Conservation (phyloP, 352 stramenopile species). For the Thraustochytrium striatum region DNA sequence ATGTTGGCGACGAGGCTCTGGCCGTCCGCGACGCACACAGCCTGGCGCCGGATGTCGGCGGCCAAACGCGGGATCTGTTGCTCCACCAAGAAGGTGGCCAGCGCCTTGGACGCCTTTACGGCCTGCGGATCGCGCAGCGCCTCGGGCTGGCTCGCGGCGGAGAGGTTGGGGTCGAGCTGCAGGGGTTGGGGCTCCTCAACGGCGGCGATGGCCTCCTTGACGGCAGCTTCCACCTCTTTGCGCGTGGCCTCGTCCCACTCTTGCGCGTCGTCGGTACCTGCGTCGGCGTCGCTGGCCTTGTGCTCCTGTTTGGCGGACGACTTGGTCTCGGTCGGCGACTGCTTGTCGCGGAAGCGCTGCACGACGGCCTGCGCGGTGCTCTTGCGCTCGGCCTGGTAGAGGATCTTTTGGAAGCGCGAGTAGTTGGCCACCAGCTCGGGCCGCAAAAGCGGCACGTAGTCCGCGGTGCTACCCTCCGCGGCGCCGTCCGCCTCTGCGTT, state of each 20-base stretch:
- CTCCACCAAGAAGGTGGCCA: constrained; percentile 52
- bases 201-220: constrained; percentile 59
- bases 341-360: constrained; percentile 11
- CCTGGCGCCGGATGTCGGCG: constrained; percentile 69
- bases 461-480: constrained; percentile 68
- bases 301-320: constrained; percentile 51
- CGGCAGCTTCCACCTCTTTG: constrained; percentile 52
- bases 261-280: constrained; percentile 37
- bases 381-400: constrained; percentile 48
- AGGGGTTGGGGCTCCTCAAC: constrained; percentile 62
- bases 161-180: constrained; percentile 75
- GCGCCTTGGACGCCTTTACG: constrained; percentile 62
- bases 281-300: constrained; percentile 21
- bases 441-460: constrained; percentile 78
- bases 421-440: constrained; percentile 86
- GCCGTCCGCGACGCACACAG: constrained; percentile 77
- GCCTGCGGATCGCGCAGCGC: constrained; percentile 56
- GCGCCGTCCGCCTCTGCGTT: constrained; percentile 80
- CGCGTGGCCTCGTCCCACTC: constrained; percentile 43
- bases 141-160: not conserved
- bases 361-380: not conserved
- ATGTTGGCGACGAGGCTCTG: constrained; percentile 84
- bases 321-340: not conserved
- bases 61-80: constrained; percentile 69
- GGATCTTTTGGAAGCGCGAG: constrained; percentile 77